Evolutionary conservation across 805 yeast genomes (phyloP).

Genomic region (Wickerhamomyces bisporus): DNA sequence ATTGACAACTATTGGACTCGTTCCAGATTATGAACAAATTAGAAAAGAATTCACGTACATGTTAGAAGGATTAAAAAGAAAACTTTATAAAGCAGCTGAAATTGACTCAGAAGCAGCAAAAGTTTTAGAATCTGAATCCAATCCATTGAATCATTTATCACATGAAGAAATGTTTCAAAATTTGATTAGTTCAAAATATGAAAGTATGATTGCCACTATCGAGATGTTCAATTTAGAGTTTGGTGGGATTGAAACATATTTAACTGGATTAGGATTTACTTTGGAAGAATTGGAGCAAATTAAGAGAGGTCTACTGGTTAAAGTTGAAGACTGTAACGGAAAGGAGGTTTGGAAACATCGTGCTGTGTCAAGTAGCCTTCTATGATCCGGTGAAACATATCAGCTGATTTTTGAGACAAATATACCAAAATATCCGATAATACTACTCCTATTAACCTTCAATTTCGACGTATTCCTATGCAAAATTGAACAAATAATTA

Average conservation of each 20-base stretch:
- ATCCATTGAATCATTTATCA: conserved; percentile 10
- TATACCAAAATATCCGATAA: no score
- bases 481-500: no score
- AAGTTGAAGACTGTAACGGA: conserved; percentile 14
- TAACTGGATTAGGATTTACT: conserved; percentile 39
- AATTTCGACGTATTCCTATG: no score
- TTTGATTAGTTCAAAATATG: conserved; percentile 58
- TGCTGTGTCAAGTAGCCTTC: conserved; percentile 8
- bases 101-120: conserved; percentile 2
- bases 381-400: no score
- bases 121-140: conserved; percentile 2
- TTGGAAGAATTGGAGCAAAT: conserved; percentile 38
- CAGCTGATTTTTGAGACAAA: no score
- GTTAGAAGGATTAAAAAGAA: conserved; percentile 6
- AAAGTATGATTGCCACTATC: conserved; percentile 63
- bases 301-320: conserved; percentile 25
- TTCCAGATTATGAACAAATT: conserved; percentile 33
- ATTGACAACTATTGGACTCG: conserved; percentile 60
- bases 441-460: no score
- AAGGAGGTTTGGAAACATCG: conserved; percentile 21
- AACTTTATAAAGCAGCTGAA: conserved; percentile 2
- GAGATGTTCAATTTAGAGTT: conserved; percentile 45
- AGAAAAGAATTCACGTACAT: conserved; percentile 19
- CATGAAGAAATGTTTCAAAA: conserved; percentile 50
- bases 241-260: conserved; percentile 50